Evolutionary conservation across 352 stramenopile genomes (phyloP).

Genomic region (Phytophthora nicotianae): DNA sequence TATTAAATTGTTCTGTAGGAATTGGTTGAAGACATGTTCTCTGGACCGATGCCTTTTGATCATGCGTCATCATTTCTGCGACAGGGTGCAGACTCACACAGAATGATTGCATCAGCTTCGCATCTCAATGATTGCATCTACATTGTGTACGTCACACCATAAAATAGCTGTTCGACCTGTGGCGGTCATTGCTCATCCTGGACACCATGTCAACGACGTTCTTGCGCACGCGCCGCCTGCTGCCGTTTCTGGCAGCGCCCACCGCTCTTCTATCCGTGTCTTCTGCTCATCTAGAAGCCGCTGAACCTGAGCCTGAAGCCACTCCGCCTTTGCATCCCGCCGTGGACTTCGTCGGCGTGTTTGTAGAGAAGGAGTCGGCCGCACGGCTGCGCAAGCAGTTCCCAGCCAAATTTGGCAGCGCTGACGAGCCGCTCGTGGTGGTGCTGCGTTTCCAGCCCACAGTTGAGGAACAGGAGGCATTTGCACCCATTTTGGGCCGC

Average conservation of each 20-base stretch:
- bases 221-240: slow-evolving; percentile 31
- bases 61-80: slow-evolving; percentile 3
- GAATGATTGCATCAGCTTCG: slow-evolving; percentile 14
- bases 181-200: slow-evolving; percentile 5
- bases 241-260: slow-evolving; percentile 34
- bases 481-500: slow-evolving; percentile 69
- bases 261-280: slow-evolving; percentile 27
- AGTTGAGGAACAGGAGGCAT: slow-evolving; percentile 70
- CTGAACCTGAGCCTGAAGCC: slow-evolving; percentile 2
- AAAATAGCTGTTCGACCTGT: slow-evolving; percentile 1
- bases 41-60: too few relatives aligned
- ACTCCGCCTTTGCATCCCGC: slow-evolving; percentile 11
- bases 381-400: slow-evolving; percentile 55
- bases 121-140: slow-evolving; percentile 1
- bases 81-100: not conserved
- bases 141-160: slow-evolving; percentile 1
- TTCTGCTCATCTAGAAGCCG: slow-evolving; percentile 34
- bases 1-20: too few relatives aligned
- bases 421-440: slow-evolving; percentile 59
- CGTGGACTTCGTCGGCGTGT: slow-evolving; percentile 81
- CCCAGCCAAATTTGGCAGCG: slow-evolving; percentile 53
- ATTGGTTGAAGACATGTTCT: too few relatives aligned
- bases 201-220: slow-evolving; percentile 14
- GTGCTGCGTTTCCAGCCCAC: slow-evolving; percentile 84
- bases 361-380: slow-evolving; percentile 64